phyloP scores from a whole-genome alignment of 1,284 basidiomycete genomes.

The Cerrena zonata region DNA sequence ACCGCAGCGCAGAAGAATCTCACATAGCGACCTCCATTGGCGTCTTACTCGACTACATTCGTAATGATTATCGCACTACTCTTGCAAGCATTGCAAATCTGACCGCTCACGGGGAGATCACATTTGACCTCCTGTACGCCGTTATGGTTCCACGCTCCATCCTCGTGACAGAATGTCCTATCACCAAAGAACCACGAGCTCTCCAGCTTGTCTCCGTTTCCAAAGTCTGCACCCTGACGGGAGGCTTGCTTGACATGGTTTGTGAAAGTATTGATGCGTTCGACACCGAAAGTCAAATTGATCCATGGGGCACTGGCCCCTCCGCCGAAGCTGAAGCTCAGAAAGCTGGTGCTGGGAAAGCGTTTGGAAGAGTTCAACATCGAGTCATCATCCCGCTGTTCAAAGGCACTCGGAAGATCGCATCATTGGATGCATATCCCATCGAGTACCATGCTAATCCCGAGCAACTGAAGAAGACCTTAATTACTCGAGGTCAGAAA shows the following conservation, averaged over 20 bases:
- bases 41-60: constrained; percentile 42
- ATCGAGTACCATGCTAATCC: constrained; percentile 41
- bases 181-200: constrained; percentile 44
- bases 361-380: constrained; percentile 36
- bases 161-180: constrained; percentile 42
- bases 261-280: constrained; percentile 41
- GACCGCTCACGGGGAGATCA: constrained; percentile 47
- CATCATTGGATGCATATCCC: constrained; percentile 44
- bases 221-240: constrained; percentile 26
- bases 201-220: constrained; percentile 36
- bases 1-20: constrained; percentile 30
- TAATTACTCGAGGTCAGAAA: constrained; percentile 45
- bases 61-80: constrained; percentile 42
- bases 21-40: constrained; percentile 37
- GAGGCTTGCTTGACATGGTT: constrained; percentile 33
- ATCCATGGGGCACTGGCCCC: constrained; percentile 21
- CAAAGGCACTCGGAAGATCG: constrained; percentile 45
- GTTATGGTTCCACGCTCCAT: constrained; percentile 46
- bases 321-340: constrained; percentile 10
- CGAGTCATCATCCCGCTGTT: constrained; percentile 36
- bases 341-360: constrained; percentile 10
- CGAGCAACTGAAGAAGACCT: constrained; percentile 29
- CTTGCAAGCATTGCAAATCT: constrained; percentile 41
- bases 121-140: constrained; percentile 47
- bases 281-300: constrained; percentile 24